Percentiles rank a stretch among this genome's conserved stretches.
Evolutionary conservation across 2,329 filamentous ascomycete species (phyloP).

Genomic region (Coniochaeta hoffmannii): DNA sequence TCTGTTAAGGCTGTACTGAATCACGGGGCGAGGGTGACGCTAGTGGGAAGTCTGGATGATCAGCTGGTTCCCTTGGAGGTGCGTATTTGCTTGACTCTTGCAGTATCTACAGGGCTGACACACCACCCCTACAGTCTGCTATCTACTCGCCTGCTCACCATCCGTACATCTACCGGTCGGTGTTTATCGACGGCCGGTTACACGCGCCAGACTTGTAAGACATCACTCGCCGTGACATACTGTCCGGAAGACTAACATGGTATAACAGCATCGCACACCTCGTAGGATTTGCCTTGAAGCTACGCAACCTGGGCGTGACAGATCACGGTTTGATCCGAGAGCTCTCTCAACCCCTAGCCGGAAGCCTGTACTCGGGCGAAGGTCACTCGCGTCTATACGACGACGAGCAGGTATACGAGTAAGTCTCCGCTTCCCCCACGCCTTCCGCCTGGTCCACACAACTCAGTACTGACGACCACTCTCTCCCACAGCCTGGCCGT

Average conservation of each 20-base stretch:
- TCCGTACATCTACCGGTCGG: constrained; percentile 90
- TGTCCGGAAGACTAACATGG: background rate
- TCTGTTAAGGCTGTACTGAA: constrained; percentile 67
- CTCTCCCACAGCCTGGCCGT: constrained; percentile 49
- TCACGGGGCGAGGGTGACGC: constrained; percentile 76
- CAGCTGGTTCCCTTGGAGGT: constrained; percentile 91
- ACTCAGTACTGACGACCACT: constrained; percentile 5
- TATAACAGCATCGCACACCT: constrained; percentile 67
- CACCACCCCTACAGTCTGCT: constrained; percentile 53
- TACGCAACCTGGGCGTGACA: constrained; percentile 85
- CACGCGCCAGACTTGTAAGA: constrained; percentile 82
- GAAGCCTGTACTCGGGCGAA: constrained; percentile 84
- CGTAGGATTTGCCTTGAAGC: constrained; percentile 85
- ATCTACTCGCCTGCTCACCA: constrained; percentile 80
- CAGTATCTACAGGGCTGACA: constrained; percentile 11
- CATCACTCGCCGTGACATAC: background rate
- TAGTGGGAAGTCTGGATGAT: constrained; percentile 92
- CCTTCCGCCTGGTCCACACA: constrained; percentile 3
- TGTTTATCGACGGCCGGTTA: constrained; percentile 88
- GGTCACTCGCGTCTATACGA: constrained; percentile 93
- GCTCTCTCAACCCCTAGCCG: constrained; percentile 78
- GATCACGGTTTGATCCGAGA: constrained; percentile 93
- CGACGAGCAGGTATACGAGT: constrained; percentile 77
- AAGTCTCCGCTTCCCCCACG: constrained; percentile 20
- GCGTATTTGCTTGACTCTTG: constrained; percentile 15